Percentiles rank a stretch among this genome's conserved stretches.
These are phyloP conservation scores for Trypethelium eluteriae DNA, from an alignment of 495 filamentous ascomycete species.

Conservation along the genomic window DNA sequence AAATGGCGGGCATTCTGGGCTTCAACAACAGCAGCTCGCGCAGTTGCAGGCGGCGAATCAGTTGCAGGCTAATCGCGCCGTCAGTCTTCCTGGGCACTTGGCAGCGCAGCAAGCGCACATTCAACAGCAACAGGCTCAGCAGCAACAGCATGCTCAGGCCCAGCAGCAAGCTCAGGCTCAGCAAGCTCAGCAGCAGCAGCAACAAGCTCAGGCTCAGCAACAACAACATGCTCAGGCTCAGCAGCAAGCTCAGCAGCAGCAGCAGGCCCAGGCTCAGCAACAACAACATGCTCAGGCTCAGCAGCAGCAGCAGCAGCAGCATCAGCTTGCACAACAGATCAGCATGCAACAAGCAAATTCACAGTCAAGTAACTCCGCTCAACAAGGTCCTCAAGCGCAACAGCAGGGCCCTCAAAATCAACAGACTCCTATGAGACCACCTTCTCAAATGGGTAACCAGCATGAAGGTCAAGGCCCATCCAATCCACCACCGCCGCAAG, in stretches of 20 bases:
- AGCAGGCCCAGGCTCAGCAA: not conserved
- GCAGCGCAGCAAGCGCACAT: too few species aligned
- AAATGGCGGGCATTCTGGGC: too few species aligned
- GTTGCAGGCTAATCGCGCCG: too few species aligned
- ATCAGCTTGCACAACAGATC: conserved; percentile 6
- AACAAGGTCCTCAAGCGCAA: not conserved
- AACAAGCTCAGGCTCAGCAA: conserved; percentile 29
- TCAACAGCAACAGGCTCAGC: conserved; percentile 35
- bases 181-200: conserved; percentile 25
- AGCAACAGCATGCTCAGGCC: conserved; percentile 23
- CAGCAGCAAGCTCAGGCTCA: conserved; percentile 31
- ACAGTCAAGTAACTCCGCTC: conserved; percentile 14
- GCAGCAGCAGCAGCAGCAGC: conserved; percentile 35
- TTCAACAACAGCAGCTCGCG: too few species aligned
- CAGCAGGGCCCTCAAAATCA: conserved; percentile 14
- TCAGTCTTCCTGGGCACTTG: too few species aligned
- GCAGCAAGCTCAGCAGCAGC: not conserved
- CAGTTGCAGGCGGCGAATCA: too few species aligned
- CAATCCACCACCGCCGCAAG: not conserved
- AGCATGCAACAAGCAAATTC: conserved; percentile 13
- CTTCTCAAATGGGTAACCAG: conserved; percentile 2
- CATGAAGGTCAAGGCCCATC: conserved; percentile 1
- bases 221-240: conserved; percentile 5
- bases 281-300: conserved; percentile 28
- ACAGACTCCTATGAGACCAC: conserved; percentile 36